A percentile compares a stretch with the other conserved stretches of the same genome.
These are phyloP conservation scores for Penicillium brevicompactum DNA, from an alignment of 2,329 filamentous ascomycete species.

Conservation along the genomic window DNA sequence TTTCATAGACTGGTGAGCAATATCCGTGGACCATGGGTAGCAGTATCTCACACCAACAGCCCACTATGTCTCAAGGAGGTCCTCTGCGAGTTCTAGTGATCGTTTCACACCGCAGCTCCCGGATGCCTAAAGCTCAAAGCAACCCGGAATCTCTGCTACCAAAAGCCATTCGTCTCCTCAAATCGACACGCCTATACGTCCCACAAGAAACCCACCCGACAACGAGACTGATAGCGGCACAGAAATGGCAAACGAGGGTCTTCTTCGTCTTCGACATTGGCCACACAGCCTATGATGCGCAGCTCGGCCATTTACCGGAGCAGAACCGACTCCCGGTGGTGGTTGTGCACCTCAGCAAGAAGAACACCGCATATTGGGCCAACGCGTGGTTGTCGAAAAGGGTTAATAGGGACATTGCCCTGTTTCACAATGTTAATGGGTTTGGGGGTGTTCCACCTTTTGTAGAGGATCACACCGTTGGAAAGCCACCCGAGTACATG, in stretches of 20 bases:
- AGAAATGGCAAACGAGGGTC: conserved; percentile 25
- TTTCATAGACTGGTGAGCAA: neutral
- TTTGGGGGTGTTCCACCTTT: conserved; percentile 25
- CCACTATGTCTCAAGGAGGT: conserved; percentile 10
- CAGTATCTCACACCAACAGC: conserved; percentile 2
- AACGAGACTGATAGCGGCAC: conserved; percentile 23
- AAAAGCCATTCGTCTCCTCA: conserved; percentile 21
- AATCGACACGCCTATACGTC: conserved; percentile 12
- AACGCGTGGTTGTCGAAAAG: conserved; percentile 23
- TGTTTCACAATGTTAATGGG: conserved; percentile 28
- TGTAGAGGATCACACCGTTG: conserved; percentile 24
- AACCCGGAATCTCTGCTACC: conserved; percentile 22
- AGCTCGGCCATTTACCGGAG: conserved; percentile 26
- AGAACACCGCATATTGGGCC: conserved; percentile 23
- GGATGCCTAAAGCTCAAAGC: conserved; percentile 17
- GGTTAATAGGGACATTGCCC: conserved; percentile 27
- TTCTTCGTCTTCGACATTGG: conserved; percentile 32
- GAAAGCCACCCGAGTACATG: conserved; percentile 21
- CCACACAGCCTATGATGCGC: conserved; percentile 23
- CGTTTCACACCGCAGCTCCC: conserved; percentile 24
- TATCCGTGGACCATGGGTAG: neutral
- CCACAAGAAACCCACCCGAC: neutral
- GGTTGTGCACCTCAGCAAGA: conserved; percentile 27
- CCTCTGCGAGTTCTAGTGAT: conserved; percentile 28
- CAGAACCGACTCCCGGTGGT: conserved; percentile 29